These are phyloP conservation scores for Zalaria sp. DNA, from an alignment of 2,329 filamentous ascomycete genomes.

Conservation along the genomic window DNA sequence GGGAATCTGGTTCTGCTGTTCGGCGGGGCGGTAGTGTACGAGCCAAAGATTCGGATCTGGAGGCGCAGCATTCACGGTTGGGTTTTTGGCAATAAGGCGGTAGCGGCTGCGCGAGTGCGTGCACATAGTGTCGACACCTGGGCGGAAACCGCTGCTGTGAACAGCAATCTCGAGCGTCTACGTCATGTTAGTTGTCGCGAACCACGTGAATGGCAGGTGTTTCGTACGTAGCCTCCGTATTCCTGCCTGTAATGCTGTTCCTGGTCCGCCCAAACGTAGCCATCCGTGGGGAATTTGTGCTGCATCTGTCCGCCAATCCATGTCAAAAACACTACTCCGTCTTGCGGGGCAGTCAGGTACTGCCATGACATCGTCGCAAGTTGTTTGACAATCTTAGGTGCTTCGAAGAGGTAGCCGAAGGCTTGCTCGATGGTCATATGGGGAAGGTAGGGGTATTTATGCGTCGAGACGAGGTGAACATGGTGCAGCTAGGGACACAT, in stretches of 20 bases:
- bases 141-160: conserved; percentile 67
- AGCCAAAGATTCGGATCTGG: conserved; percentile 79
- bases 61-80: conserved; percentile 53
- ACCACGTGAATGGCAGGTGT: conserved; percentile 5
- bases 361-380: conserved; percentile 84
- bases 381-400: conserved; percentile 74
- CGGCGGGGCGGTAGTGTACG: conserved; percentile 72
- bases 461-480: conserved; percentile 76
- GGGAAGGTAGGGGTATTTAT: conserved; percentile 61
- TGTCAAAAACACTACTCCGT: conserved; percentile 70
- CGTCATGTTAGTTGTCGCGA: conserved; percentile 6
- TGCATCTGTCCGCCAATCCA: conserved; percentile 73
- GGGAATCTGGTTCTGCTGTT: conserved; percentile 60
- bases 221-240: conserved; percentile 47
- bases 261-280: conserved; percentile 76
- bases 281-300: conserved; percentile 72
- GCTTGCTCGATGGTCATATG: conserved; percentile 62
- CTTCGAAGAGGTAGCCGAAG: conserved; percentile 68
- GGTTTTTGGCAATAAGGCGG: conserved; percentile 63
- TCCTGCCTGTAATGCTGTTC: conserved; percentile 69
- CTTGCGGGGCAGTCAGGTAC: conserved; percentile 67
- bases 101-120: conserved; percentile 74
- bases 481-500: conserved; percentile 53
- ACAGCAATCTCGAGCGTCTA: conserved; percentile 82
- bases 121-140: conserved; percentile 56